Evolutionary conservation across 2,329 filamentous ascomycete species (phyloP), one percentile per base, ranked within the genome.

Genomic region (Rhynchosporium secalis): DNA sequence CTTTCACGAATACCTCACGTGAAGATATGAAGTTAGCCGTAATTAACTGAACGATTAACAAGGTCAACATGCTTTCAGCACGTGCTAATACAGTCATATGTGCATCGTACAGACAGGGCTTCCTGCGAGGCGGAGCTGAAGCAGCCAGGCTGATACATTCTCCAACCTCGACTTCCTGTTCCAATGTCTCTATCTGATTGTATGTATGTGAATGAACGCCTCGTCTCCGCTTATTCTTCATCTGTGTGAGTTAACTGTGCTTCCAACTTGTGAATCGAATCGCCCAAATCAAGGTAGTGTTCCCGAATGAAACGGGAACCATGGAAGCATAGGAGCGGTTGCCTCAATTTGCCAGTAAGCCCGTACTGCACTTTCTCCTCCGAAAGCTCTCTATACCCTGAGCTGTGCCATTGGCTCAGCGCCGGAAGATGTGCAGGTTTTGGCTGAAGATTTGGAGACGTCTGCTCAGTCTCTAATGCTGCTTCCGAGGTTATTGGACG

Each of bases 401-500:
- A 60, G 65, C 15, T 58, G 54, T n/a, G 63, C 67, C 46, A 29
- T 69, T n/a, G 60, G 58, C 10, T 68, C 61, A 38, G 65, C 66
- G n/a, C 62, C 62, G 10, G 63, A 69, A 55, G 66, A 70, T 49
- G 59, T 70, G 13, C 47, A 69, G 38, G 40, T 56, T 13, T 54
- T 69, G 12, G 66, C 68, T 15, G 63, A 66, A 52, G 63, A 65
- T 49, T 49, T 66, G 12, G 62, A 64, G 36, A 63, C 61, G 13
- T 69, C 69, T 38, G 58, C 67, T 2, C 59, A 65, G 33, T 68
- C 64, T 3, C 49, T 70, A 6, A 68, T 52, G 1, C 60, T 68
- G 6, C 65, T 70, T 15, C 66, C 67, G 3, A 28, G 62, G 15
- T 29, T 67, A 4, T 60, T 70, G 0, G 60, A 66, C 29, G 63